Evolutionary conservation across 208 protist species (phyloP), one percentile per base, ranked within the genome.

Genomic region (Novymonas esmeraldas): DNA sequence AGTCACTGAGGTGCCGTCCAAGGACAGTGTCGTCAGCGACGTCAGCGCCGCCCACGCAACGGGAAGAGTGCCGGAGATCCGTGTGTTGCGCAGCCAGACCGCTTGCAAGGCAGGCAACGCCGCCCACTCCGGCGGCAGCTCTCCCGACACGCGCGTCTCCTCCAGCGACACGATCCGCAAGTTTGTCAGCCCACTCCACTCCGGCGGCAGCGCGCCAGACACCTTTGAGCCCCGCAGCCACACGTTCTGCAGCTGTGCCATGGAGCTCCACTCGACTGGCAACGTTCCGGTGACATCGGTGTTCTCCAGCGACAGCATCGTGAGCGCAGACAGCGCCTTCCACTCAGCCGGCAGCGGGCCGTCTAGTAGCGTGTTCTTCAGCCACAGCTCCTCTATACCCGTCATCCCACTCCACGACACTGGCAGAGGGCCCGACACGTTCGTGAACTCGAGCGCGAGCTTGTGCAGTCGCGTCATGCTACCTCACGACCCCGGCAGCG

Each of bases 11-110:
- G 64, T 34, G 16, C n/a, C 29, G 5, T 29, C n/a, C 9, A 55
- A 20, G 36, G 54, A 36, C 39, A 61, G 9, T 4, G 14, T 34
- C 6, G n/a, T 3, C 2, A 70, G 33, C 9, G 24, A 2, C 6
- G 42, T 52, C 36, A 70, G n/a, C 20, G 33, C 20, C 0, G 6
- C 24, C 64, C 64, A 69, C 52, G 36, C 50, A 1, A 39, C 20
- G 2, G 63, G 63, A 0, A 69, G 39, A 3, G 52, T 54, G 7
- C 63, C 63, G 9, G 6, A 49, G 38, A 68, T 59, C 1, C 13
- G 0, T 1, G 22, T 26, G 10, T 6, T n/a, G 3, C 7, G 6
- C 3, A 45, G 9, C 48, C 31, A 3, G 34, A 66, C 34, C 26
- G 22, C 28, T 33, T 6, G 6, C 36, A 66, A 22, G 16, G 45